phyloP scores from a whole-genome alignment of 2,329 filamentous ascomycete species.

The Hypoxylon sp. region DNA sequence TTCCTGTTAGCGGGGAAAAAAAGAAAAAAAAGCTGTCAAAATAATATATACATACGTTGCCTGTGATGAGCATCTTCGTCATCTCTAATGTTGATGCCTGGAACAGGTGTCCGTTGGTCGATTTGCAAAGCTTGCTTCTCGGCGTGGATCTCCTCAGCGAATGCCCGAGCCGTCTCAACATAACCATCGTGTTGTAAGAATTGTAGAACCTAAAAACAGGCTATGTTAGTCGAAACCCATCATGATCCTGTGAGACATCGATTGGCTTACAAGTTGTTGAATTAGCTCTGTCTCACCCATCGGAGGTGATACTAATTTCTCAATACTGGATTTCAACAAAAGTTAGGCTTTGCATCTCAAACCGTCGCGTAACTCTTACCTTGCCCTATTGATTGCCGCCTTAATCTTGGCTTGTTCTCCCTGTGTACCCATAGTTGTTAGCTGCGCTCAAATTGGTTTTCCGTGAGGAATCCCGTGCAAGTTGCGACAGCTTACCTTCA shows the following conservation, averaged over 20 bases:
- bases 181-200: slow-evolving; percentile 97
- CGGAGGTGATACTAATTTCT: slow-evolving; percentile 70
- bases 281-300: slow-evolving; percentile 83
- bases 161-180: slow-evolving; percentile 90
- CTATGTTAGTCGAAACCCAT: slow-evolving; percentile 31
- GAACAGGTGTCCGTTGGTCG: slow-evolving; percentile 66
- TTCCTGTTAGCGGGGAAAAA: slow-evolving; percentile 30
- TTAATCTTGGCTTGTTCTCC: slow-evolving; percentile 73
- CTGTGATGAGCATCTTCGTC: slow-evolving; percentile 89
- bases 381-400: slow-evolving; percentile 70
- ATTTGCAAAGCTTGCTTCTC: slow-evolving; percentile 80
- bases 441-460: background rate
- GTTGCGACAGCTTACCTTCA: slow-evolving; percentile 71
- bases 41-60: slow-evolving; percentile 76
- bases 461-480: background rate
- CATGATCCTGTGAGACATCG: background rate
- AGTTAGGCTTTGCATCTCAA: slow-evolving; percentile 20
- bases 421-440: slow-evolving; percentile 57
- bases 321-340: slow-evolving; percentile 62
- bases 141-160: slow-evolving; percentile 82
- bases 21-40: background rate
- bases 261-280: slow-evolving; percentile 76
- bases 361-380: slow-evolving; percentile 46
- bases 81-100: slow-evolving; percentile 78
- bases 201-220: slow-evolving; percentile 72